Percentiles rank a stretch among this genome's conserved stretches.
Evolutionary conservation across 2,329 filamentous ascomycete genomes (phyloP).

Genomic region (Phialophora chinensis): DNA sequence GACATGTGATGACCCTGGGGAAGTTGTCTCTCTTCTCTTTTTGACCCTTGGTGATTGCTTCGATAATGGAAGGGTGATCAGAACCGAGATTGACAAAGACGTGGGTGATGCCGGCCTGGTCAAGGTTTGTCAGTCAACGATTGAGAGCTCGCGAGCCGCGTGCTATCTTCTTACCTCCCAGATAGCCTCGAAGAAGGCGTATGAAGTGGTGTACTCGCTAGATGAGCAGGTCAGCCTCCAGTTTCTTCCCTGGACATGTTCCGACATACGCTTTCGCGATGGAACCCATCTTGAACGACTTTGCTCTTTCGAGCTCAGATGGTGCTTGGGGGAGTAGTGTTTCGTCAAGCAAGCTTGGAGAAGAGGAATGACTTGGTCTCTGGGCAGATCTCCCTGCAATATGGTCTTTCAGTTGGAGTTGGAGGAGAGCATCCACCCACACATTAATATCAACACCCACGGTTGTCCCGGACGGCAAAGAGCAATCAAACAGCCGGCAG

Average conservation of each 20-base stretch:
- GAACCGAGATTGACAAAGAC: conserved; percentile 62
- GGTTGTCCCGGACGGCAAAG: conserved; percentile 4
- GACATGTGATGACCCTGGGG: conserved; percentile 77
- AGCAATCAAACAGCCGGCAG: not conserved
- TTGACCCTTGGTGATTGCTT: conserved; percentile 79
- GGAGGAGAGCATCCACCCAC: not conserved
- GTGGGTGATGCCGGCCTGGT: conserved; percentile 56
- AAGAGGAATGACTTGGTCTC: not conserved
- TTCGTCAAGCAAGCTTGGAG: not conserved
- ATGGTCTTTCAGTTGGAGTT: not conserved
- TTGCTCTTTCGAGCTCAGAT: not conserved
- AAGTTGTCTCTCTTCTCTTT: conserved; percentile 69
- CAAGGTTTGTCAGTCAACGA: conserved; percentile 25
- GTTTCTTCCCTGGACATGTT: not conserved
- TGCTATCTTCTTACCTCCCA: conserved; percentile 65
- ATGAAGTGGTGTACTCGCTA: conserved; percentile 69
- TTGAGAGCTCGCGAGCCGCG: conserved; percentile 39
- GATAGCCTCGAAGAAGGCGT: conserved; percentile 81
- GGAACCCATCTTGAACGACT: conserved; percentile 28
- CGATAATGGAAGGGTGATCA: conserved; percentile 74
- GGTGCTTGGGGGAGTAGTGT: not conserved
- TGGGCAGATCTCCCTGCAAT: not conserved
- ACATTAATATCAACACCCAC: conserved; percentile 10
- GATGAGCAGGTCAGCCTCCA: conserved; percentile 16
- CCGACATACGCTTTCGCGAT: conserved; percentile 24